Base-by-base conservation (phyloP, 257 asterid genomes). In the Agastache rugosa region DNA sequence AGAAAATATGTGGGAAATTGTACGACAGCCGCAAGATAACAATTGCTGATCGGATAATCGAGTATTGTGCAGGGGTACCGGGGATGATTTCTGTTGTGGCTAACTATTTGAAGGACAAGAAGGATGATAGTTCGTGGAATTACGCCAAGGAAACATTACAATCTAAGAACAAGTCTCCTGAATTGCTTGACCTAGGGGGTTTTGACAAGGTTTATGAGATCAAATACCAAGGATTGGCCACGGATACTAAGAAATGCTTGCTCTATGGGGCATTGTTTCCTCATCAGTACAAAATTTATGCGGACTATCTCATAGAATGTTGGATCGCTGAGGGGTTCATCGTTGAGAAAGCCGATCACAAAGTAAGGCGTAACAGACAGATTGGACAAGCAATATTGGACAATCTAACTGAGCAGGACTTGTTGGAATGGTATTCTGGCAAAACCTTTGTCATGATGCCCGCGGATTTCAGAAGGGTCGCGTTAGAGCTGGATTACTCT, bases 291-390 rank as follows among this genome's bases (percentile, higher is more conserved):
- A 7, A 9, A 11, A 74, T 74, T 4, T 11, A 14, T 59, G 15
- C 19, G 6, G 72, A 73, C 63, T 73, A 20, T 41, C 47, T 73
- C 0, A 8, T 62, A 48, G 71, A 73, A 12, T 73, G 77, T 62
- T 73, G 77, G 77, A 47, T 35, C 8, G 63, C 77, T 0, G 77
- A 73, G 22, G 6, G 37, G 19, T 51, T 74, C 64, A 34, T 74
- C 3, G n/a, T 2, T 39, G 19, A 11, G 25, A 2, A 35, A 15
- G 11, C 0, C 17, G 12, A 2, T 10, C 69, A 72, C 0, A 59
- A 37, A 34, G 29, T 73, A 0, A 74, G 78, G 72, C 0, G 6
- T 50, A 11, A 1, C 8, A 34, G 67, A 16, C 55, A 25, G 2
- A 12, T 1, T 7, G 72, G 72, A n/a, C 20, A 14, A 34, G 0